Evolutionary conservation across 192 early-diverging fungal genomes (phyloP).

Genomic region (Kappamyces sp.): DNA sequence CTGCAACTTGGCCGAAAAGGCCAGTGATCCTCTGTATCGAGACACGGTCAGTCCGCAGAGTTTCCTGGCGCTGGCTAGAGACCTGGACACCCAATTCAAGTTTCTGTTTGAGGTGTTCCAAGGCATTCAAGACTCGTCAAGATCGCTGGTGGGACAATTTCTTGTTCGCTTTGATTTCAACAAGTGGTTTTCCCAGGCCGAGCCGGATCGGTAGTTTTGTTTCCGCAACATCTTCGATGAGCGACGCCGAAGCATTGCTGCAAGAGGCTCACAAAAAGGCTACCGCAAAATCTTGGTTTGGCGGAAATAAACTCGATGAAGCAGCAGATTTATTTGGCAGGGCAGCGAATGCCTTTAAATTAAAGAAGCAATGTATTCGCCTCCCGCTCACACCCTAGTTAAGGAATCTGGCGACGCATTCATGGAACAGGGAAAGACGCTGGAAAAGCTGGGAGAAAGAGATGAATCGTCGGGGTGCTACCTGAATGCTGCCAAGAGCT

Average conservation of each 20-base stretch:
- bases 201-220: too few relatives aligned
- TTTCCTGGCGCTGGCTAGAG: too few relatives aligned
- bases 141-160: not conserved
- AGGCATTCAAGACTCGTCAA: constrained; percentile 11
- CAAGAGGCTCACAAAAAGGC: constrained; percentile 48
- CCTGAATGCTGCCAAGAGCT: constrained; percentile 83
- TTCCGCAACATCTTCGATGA: not conserved
- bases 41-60: too few relatives aligned
- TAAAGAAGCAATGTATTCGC: constrained; percentile 73
- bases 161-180: constrained; percentile 14
- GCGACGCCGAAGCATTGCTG: constrained; percentile 16
- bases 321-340: constrained; percentile 87
- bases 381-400: constrained; percentile 42
- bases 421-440: constrained; percentile 73
- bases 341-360: constrained; percentile 90
- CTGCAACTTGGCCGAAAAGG: not conserved
- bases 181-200: constrained; percentile 7
- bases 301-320: constrained; percentile 86
- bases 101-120: constrained; percentile 16
- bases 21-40: not conserved
- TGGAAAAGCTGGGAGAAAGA: constrained; percentile 65
- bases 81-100: too few relatives aligned
- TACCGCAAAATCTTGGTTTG: constrained; percentile 35
- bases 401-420: constrained; percentile 93
- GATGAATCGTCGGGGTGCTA: constrained; percentile 82